Evolutionary conservation across 1,139 yeast genomes (phyloP), one percentile per base, ranked within the genome.

Genomic region (Eremothecium gossypii): DNA sequence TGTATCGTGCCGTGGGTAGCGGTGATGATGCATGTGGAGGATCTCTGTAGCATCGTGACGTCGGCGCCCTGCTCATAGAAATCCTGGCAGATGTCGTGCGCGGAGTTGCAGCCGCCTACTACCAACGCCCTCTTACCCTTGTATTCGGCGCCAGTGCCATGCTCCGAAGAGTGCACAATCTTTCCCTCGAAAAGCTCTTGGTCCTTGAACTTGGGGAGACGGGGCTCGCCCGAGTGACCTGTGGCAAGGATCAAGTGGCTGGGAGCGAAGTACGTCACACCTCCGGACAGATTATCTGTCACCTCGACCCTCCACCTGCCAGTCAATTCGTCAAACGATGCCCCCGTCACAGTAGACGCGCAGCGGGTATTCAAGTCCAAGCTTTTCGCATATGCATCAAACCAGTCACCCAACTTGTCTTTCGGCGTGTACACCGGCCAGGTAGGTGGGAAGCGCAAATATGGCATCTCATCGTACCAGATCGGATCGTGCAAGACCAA

Each of bases 81-180:
- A 53, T 70, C 74, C 40, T 66, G 70, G 32, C 69, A 64, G 38
- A 70, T 67, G 51, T 70, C 74, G 49, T 69, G 73, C 8, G 69
- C 71, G 30, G 71, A 66, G 48, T 66, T 67, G 47, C 73, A 66
- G 29, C 71, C 62, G 32, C 74, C 74, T 40, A 69, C 61, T 26
- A 69, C 73, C 23, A 69, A 46, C 0, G 69, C 72, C 39, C 63
- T 66, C 48, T 69, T 64, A 37, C 70, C 71, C 12, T 45, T 51
- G 51, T 58, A 69, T 39, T 57, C 61, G 20, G 63, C 64, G 33
- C 71, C 73, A 17, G 69, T 61, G 8, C 64, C 58, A 49, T 67
- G 69, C 40, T 61, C 57, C 2, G 70, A 64, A 8, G 71, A 65
- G 52, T 69, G 73, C 32, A 66, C 63, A 38, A 69, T 46, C 38